phyloP scores from a whole-genome alignment of 129 eudicot genomes.

The Flaveria sonorensis region DNA sequence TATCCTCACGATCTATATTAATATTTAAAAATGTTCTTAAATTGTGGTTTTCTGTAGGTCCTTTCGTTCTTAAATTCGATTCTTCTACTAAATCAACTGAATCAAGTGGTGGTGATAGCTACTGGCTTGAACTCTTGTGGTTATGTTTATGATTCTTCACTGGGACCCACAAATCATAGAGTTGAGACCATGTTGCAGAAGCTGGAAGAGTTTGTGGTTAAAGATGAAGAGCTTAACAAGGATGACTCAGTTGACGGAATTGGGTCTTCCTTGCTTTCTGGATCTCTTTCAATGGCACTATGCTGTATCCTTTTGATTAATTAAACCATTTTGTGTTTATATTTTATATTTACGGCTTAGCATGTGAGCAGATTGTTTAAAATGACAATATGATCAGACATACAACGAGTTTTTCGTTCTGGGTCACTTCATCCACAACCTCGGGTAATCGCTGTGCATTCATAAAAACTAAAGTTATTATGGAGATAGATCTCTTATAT shows the following conservation, averaged over 20 bases:
- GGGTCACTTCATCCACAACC: conserved; percentile 91
- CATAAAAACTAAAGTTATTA: neutral
- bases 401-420: conserved; percentile 78
- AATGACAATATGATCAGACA: conserved; percentile 57
- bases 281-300: conserved; percentile 90
- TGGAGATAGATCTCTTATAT: neutral
- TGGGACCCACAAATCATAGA: conserved; percentile 42
- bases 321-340: neutral
- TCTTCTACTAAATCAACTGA: conserved; percentile 74
- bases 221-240: conserved; percentile 62
- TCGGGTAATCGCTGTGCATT: conserved; percentile 51
- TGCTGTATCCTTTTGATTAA: conserved; percentile 81
- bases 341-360: neutral
- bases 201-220: conserved; percentile 66
- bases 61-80: conserved; percentile 78
- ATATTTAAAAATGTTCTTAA: neutral
- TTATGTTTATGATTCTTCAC: conserved; percentile 77
- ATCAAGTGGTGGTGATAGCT: conserved; percentile 86
- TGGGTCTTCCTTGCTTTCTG: conserved; percentile 79
- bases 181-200: conserved; percentile 62
- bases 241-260: conserved; percentile 62
- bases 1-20: neutral
- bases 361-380: conserved; percentile 31
- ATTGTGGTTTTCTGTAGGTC: conserved; percentile 43
- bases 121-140: conserved; percentile 76